Evolutionary conservation across 164 flowering plant genomes (phyloP).

Genomic region (Vitis amurensis): DNA sequence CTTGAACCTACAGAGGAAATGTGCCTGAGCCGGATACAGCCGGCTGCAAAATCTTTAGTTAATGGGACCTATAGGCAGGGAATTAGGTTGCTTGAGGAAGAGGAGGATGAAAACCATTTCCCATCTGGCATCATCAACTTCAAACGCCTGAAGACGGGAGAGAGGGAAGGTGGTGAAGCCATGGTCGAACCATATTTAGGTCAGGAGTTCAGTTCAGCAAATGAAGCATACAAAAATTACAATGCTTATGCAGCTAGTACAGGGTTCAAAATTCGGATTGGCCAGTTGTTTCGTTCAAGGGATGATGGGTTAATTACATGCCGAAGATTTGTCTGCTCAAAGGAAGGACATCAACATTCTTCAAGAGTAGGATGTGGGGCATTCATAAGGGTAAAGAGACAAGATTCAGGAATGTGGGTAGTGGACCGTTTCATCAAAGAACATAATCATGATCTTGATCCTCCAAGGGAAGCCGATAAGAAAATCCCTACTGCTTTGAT

Average conservation of each 20-base stretch:
- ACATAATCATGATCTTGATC: slow-evolving; percentile 52
- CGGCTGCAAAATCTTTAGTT: slow-evolving; percentile 18
- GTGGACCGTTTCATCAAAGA: slow-evolving; percentile 54
- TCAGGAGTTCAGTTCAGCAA: slow-evolving; percentile 50
- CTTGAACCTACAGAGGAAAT: slow-evolving; percentile 29
- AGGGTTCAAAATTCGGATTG: slow-evolving; percentile 58
- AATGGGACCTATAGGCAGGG: slow-evolving; percentile 28
- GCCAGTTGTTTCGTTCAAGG: slow-evolving; percentile 61
- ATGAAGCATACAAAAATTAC: slow-evolving; percentile 55
- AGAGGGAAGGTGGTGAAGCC: slow-evolving; percentile 16
- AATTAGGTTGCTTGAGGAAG: slow-evolving; percentile 25
- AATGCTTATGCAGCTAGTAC: slow-evolving; percentile 34
- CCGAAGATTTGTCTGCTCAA: slow-evolving; percentile 63
- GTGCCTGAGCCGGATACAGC: slow-evolving; percentile 19
- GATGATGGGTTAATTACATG: slow-evolving; percentile 56
- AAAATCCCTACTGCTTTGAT: slow-evolving; percentile 19
- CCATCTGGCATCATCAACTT: slow-evolving; percentile 34
- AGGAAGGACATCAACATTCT: slow-evolving; percentile 62
- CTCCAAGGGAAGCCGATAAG: slow-evolving; percentile 15
- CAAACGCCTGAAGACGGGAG: slow-evolving; percentile 39
- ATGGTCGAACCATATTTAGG: slow-evolving; percentile 43
- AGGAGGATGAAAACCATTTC: slow-evolving; percentile 19
- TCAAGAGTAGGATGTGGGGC: slow-evolving; percentile 66
- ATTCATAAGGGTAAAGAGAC: slow-evolving; percentile 55
- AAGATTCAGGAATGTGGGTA: slow-evolving; percentile 50